These are phyloP conservation scores for Mycena kentingensis DNA, from an alignment of 768 basidiomycete genomes.

Conservation along the genomic window DNA sequence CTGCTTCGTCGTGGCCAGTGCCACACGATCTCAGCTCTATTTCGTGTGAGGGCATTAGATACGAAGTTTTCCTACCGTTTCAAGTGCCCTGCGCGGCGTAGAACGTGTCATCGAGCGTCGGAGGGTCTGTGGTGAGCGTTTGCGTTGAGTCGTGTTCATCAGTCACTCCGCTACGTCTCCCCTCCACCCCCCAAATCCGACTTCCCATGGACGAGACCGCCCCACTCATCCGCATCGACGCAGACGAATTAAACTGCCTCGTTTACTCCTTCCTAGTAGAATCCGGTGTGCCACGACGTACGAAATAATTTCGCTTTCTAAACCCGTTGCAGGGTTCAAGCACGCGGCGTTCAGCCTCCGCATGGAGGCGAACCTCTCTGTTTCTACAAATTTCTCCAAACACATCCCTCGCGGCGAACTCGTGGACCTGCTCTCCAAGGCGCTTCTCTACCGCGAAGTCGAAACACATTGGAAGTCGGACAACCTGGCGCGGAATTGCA, in stretches of 20 bases:
- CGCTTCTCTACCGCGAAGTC: constrained; percentile 78
- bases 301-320: neutral
- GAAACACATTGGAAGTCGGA: constrained; percentile 80
- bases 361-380: constrained; percentile 71
- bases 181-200: too few relatives aligned
- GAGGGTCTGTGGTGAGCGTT: too few relatives aligned
- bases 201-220: constrained; percentile 20
- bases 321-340: constrained; percentile 58
- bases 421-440: constrained; percentile 77
- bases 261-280: constrained; percentile 84
- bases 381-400: constrained; percentile 66
- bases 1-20: too few relatives aligned
- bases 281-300: constrained; percentile 54
- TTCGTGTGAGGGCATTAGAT: too few relatives aligned
- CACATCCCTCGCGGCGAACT: constrained; percentile 83
- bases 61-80: too few relatives aligned
- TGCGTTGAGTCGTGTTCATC: too few relatives aligned
- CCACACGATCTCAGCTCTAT: too few relatives aligned
- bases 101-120: too few relatives aligned
- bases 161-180: too few relatives aligned
- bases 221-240: constrained; percentile 62
- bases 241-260: constrained; percentile 84
- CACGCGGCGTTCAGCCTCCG: constrained; percentile 83
- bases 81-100: too few relatives aligned
- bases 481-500: constrained; percentile 64